A percentile compares a stretch with the other conserved stretches of the same genome.
phyloP scores from a whole-genome alignment of 768 basidiomycete genomes.

The Boletus vinaceobasis region DNA sequence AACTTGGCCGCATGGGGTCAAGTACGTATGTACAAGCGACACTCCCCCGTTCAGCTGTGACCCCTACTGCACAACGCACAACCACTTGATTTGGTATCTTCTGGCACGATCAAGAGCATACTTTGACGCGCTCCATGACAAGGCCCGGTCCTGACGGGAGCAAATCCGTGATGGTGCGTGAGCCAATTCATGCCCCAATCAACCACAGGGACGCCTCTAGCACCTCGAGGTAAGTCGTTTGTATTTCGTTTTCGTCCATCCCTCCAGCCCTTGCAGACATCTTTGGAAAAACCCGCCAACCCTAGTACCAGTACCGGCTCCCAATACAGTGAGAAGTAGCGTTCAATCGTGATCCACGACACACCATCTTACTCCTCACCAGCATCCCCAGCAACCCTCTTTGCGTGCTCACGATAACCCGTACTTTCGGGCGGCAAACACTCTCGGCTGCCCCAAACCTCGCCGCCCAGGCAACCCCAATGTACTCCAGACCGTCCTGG shows the following conservation, averaged over 20 bases:
- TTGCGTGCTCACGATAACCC: constrained; percentile 15
- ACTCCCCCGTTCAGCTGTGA: not conserved
- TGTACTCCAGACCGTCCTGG: constrained; percentile 18
- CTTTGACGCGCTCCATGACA: constrained; percentile 7
- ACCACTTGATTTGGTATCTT: not conserved
- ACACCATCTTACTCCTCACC: constrained; percentile 3
- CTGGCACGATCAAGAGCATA: constrained; percentile 12
- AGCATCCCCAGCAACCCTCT: constrained; percentile 3
- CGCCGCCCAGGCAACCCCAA: constrained; percentile 24
- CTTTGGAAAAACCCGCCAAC: constrained; percentile 24
- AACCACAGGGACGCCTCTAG: constrained; percentile 32
- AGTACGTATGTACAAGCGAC: not conserved
- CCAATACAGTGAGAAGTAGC: constrained; percentile 12
- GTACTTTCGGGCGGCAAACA: not conserved
- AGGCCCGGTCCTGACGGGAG: constrained; percentile 9
- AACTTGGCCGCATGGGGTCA: not conserved
- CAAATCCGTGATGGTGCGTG: constrained; percentile 11
- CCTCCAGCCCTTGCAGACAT: constrained; percentile 6
- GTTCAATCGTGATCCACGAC: not conserved
- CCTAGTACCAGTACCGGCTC: constrained; percentile 16
- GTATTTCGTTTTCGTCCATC: not conserved
- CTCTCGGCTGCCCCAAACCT: not conserved
- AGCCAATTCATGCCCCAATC: constrained; percentile 6
- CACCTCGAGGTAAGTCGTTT: constrained; percentile 15
- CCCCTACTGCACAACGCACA: constrained; percentile 3